These are phyloP conservation scores for Didymella sp. DNA, from an alignment of 2,329 filamentous ascomycete genomes.

Conservation along the genomic window DNA sequence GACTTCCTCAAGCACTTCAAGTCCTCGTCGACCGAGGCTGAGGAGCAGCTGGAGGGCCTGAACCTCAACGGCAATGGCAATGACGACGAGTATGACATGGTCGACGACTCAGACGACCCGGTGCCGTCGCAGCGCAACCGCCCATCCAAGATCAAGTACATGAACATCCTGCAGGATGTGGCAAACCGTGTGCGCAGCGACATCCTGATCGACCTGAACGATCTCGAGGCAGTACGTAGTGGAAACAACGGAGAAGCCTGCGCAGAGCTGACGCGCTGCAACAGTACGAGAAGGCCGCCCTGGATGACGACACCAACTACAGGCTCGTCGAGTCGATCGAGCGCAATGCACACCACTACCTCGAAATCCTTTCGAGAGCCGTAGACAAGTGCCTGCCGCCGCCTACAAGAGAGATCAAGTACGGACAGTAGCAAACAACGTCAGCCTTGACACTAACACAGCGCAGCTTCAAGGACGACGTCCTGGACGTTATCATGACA, in stretches of 20 bases:
- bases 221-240: constrained; percentile 72
- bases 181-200: constrained; percentile 80
- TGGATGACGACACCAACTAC: constrained; percentile 66
- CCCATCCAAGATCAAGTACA: constrained; percentile 80
- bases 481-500: constrained; percentile 94
- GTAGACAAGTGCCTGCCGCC: constrained; percentile 86
- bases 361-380: constrained; percentile 87
- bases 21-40: constrained; percentile 72
- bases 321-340: constrained; percentile 85
- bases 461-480: constrained; percentile 92
- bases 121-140: constrained; percentile 53
- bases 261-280: constrained; percentile 21
- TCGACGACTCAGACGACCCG: constrained; percentile 77
- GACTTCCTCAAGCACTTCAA: constrained; percentile 91
- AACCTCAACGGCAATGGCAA: constrained; percentile 86
- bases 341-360: constrained; percentile 91
- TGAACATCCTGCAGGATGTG: constrained; percentile 83
- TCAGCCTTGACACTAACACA: constrained; percentile 32
- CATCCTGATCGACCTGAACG: constrained; percentile 87
- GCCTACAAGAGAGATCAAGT: constrained; percentile 79
- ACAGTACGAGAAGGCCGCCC: constrained; percentile 74
- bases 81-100: constrained; percentile 91
- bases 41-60: constrained; percentile 82
- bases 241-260: background rate
- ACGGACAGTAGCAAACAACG: constrained; percentile 40